Conservation (phyloP, 441 rosid genomes). For the Raphanus hybrid region DNA sequence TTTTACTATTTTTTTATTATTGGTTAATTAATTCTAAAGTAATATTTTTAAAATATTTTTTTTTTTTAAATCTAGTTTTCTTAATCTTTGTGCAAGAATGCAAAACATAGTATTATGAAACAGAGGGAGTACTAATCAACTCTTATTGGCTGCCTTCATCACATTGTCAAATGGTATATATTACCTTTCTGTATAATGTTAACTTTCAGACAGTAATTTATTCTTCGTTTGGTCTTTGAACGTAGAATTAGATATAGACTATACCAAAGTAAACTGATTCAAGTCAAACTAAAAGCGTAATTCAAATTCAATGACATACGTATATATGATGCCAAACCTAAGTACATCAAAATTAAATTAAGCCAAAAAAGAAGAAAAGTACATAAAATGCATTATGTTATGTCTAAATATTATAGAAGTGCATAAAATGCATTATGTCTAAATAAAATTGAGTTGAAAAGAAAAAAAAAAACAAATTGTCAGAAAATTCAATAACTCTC, state of each 20-base stretch:
- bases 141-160: slow-evolving; percentile 7
- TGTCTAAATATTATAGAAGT: too few relatives aligned
- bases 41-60: too few relatives aligned
- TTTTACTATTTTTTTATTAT: too few relatives aligned
- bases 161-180: not conserved
- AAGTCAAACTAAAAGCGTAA: not conserved
- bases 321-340: not conserved
- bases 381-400: not conserved
- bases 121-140: too few relatives aligned
- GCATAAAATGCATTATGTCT: not conserved
- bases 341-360: not conserved
- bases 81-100: too few relatives aligned
- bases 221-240: not conserved
- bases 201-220: not conserved
- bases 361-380: not conserved
- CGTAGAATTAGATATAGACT: not conserved
- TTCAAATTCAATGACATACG: not conserved
- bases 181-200: not conserved
- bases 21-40: too few relatives aligned
- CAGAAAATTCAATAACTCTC: slow-evolving; percentile 30
- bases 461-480: slow-evolving; percentile 17
- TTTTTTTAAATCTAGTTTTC: too few relatives aligned
- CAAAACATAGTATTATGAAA: too few relatives aligned
- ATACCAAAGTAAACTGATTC: not conserved
- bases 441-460: not conserved